Evolutionary conservation across 2,329 filamentous ascomycete genomes (phyloP), one percentile per base, ranked within the genome.

Genomic region (Ceratocystis lukuohia): DNA sequence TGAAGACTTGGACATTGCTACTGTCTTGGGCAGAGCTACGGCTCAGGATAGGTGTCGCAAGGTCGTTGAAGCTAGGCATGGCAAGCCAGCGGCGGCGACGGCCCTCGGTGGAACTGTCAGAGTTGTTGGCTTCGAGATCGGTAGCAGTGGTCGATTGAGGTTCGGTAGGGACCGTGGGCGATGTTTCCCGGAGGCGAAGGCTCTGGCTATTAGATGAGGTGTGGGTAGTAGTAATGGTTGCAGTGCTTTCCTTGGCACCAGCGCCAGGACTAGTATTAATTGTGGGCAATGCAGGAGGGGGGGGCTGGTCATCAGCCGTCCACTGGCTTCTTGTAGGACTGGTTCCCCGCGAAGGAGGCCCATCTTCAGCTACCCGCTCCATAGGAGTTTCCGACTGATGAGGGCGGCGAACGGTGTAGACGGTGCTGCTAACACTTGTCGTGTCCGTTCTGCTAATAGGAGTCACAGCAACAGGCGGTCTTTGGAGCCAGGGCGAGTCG

Each of bases 341-440:
- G n/a, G 65, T 41, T 59, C 22, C 61, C 28, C 64, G 28, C 10
- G 64, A 66, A 10, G 59, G 53, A 25, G 61, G 30, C 4, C 50
- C 61, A 48, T 68, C 30, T 61, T 66, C 64, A 7, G 61, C 53
- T 7, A 68, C 67, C 28, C 67, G 61, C 50, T 63, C 30, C 66
- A 68, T 68, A 15, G 64, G 65, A 17, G 77, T 77, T 67, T 84
- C 84, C 1, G 82, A 81, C 5, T 81, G 76, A 10, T 82, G 78
- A 65, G 85, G 83, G 69, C 86, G 86, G 64, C 83, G 78, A 45
- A 87, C 78, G 5, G 83, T 82, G 69, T 87, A 87, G 2, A 84
- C 80, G 0, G 84, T 87, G 72, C 84, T 86, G 57, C 83, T 83
- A 0, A 82, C 84, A 70, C 84, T 86, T 20, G 82, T 79, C 1